Percentiles rank a stretch among this genome's conserved stretches.
Conservation (phyloP, 768 basidiomycete genomes). For the Butyriboletus loyo region DNA sequence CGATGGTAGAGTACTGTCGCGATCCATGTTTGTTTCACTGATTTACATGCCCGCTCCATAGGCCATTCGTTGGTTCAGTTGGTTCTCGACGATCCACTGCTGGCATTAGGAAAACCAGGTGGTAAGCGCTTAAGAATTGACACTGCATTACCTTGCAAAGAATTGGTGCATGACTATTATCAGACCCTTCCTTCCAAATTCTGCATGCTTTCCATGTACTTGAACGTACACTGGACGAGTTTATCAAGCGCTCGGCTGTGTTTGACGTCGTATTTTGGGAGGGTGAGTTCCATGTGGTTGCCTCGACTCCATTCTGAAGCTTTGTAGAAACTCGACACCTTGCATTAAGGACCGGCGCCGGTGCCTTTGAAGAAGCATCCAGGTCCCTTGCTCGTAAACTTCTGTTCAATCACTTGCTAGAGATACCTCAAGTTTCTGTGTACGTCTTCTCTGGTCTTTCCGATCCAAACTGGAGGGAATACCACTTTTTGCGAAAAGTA, state of each 20-base stretch:
- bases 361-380: slow-evolving; percentile 40
- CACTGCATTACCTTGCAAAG: not conserved
- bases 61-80: slow-evolving; percentile 61
- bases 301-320: not conserved
- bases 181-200: slow-evolving; percentile 59
- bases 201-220: slow-evolving; percentile 56
- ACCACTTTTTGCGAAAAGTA: slow-evolving; percentile 42
- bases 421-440: slow-evolving; percentile 39
- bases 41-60: slow-evolving; percentile 20
- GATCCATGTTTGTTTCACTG: not conserved
- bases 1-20: slow-evolving; percentile 43
- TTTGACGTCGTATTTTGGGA: slow-evolving; percentile 68
- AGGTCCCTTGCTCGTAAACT: slow-evolving; percentile 51
- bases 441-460: slow-evolving; percentile 43
- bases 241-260: slow-evolving; percentile 46
- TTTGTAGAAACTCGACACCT: slow-evolving; percentile 43
- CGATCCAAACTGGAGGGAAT: slow-evolving; percentile 50
- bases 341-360: slow-evolving; percentile 38
- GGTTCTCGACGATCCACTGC: slow-evolving; percentile 58
- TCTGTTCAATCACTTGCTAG: slow-evolving; percentile 47
- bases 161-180: not conserved
- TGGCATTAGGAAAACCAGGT: slow-evolving; percentile 48
- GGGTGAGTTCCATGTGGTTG: slow-evolving; percentile 30
- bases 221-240: slow-evolving; percentile 50
- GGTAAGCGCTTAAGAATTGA: slow-evolving; percentile 37